A percentile compares a stretch with the other conserved stretches of the same genome.
Evolutionary conservation across 371 early-diverging fungal genomes (phyloP).

Genomic region (Entomophthora muscae): DNA sequence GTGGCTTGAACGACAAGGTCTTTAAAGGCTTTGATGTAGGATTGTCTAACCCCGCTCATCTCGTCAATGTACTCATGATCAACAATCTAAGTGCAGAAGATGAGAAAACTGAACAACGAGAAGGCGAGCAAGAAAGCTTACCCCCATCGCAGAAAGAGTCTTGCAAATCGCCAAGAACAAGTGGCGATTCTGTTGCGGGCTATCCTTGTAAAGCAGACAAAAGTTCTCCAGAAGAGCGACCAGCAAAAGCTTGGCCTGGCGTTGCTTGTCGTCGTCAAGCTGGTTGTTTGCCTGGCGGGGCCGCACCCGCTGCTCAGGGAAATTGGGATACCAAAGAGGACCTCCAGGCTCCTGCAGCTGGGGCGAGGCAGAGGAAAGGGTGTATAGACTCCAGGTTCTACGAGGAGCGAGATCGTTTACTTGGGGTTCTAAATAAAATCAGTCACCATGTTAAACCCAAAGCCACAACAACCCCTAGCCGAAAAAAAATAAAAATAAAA

Average conservation of each 20-base stretch:
- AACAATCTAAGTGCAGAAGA: slow-evolving; percentile 30
- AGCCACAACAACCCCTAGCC: neutral
- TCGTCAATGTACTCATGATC: slow-evolving; percentile 71
- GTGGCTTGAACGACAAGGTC: slow-evolving; percentile 62
- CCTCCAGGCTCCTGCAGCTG: neutral
- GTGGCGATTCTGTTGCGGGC: slow-evolving; percentile 56
- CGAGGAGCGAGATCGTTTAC: neutral
- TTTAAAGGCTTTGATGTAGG: slow-evolving; percentile 65
- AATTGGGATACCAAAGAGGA: neutral
- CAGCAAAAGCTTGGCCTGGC: slow-evolving; percentile 36
- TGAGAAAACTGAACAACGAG: too few relatives aligned
- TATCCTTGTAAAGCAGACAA: slow-evolving; percentile 65
- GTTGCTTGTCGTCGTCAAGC: neutral
- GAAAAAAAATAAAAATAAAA: neutral
- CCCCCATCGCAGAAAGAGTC: slow-evolving; percentile 33
- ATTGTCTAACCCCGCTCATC: slow-evolving; percentile 52
- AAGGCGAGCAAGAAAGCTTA: too few relatives aligned
- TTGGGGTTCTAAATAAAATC: neutral
- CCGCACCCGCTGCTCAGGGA: neutral
- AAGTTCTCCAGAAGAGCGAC: slow-evolving; percentile 66
- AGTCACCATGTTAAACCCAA: neutral
- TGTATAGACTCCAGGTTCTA: neutral
- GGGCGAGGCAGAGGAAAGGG: neutral
- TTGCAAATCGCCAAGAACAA: slow-evolving; percentile 64
- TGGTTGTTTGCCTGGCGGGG: neutral